These are phyloP conservation scores for Parachlorella kessleri DNA, from an alignment of 139 green algal genomes.

Conservation along the genomic window DNA sequence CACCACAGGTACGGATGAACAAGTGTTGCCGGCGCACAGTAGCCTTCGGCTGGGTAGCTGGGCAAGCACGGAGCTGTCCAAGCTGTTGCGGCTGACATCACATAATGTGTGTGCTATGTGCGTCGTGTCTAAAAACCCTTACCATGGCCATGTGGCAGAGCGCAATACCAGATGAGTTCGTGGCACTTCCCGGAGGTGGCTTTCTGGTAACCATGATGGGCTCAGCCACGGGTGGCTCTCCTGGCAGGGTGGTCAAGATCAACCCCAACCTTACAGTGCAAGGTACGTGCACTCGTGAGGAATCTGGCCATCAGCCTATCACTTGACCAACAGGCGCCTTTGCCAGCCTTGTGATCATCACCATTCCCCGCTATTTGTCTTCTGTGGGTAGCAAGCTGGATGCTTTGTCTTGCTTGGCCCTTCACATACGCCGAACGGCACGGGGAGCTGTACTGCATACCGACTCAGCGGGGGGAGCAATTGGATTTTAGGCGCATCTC, in stretches of 20 bases:
- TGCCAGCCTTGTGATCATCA: no score
- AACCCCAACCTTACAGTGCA: not conserved
- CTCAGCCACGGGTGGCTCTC: not conserved
- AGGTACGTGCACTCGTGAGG: not conserved
- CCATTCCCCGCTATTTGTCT: no score
- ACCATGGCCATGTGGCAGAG: not conserved
- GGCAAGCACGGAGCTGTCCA: not conserved
- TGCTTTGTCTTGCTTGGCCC: no score
- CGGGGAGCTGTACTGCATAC: no score
- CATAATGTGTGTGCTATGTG: not conserved
- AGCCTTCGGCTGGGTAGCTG: no score
- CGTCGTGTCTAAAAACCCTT: not conserved
- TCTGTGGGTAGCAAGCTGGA: no score
- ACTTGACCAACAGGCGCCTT: no score
- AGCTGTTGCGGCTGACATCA: not conserved
- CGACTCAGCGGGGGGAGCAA: no score
- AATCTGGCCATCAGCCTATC: no score
- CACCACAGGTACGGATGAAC: not conserved
- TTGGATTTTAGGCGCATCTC: no score
- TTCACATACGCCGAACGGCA: no score
- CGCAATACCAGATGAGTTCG: slow-evolving; percentile 1
- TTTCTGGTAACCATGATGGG: slow-evolving; percentile 1
- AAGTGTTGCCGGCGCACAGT: no score
- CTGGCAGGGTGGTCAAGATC: not conserved
- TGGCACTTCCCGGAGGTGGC: not conserved